These are phyloP conservation scores for Volvox reticuliferus DNA, from an alignment of 139 green algal genomes.

Conservation along the genomic window DNA sequence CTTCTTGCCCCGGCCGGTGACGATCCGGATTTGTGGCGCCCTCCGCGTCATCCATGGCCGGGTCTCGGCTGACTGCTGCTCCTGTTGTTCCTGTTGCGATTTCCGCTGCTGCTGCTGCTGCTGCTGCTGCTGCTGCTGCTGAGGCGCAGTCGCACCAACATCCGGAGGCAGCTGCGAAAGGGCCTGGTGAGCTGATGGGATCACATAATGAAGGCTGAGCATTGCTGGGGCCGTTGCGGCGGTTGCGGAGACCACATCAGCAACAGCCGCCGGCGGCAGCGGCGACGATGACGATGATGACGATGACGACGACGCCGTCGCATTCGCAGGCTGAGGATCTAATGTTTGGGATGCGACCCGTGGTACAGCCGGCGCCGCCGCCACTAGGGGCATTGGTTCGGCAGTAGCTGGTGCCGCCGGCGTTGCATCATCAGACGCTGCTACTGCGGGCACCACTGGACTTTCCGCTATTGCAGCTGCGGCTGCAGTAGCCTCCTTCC, in stretches of 20 bases:
- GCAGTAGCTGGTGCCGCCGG: too few species aligned
- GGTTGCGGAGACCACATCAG: background rate
- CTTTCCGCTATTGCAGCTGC: background rate
- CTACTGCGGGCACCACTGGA: too few species aligned
- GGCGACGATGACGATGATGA: background rate
- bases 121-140: background rate
- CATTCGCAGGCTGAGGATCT: too few species aligned
- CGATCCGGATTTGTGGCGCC: background rate
- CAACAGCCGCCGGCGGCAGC: background rate
- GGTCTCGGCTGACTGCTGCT: background rate
- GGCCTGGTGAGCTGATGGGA: background rate
- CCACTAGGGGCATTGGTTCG: too few species aligned
- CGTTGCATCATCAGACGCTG: too few species aligned
- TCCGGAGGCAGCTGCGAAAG: background rate
- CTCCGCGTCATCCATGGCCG: background rate
- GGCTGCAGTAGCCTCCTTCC: background rate
- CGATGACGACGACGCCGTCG: background rate
- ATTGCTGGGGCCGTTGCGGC: background rate
- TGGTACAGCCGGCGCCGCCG: too few species aligned
- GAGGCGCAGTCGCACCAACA: background rate
- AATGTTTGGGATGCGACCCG: too few species aligned
- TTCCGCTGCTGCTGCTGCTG: background rate
- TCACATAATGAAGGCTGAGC: conserved; percentile 2
- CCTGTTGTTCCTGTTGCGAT: background rate
- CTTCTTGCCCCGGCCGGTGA: too few species aligned